Evolutionary conservation across 2,329 filamentous ascomycete genomes (phyloP), one percentile per base, ranked within the genome.

Genomic region (Colletotrichum sublineola): DNA sequence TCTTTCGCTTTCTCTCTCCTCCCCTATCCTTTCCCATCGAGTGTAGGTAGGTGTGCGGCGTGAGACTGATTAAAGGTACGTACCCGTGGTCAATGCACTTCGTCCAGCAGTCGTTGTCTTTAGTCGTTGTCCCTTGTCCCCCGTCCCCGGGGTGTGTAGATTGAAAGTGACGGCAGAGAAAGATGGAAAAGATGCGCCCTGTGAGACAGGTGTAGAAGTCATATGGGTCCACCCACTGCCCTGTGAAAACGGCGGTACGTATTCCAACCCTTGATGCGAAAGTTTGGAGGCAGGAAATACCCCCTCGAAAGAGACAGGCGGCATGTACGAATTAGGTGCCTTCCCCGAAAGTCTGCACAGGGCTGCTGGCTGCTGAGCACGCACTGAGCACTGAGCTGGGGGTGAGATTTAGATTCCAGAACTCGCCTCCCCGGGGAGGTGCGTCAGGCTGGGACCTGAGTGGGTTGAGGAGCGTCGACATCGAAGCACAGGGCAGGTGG

Each of bases 291-390:
- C 44, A 15, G 63, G 29, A 40, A 15, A n/a, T 40, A 24, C 24
- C 11, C 3, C 15, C 67, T 55, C 20, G 36, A 66, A 66, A 15
- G 29, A 61, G 68, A 38, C 57, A 57, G 40, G 33, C 50, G 68
- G 56, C 68, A 36, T 40, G 68, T 71, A 42, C 40, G 12, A 71
- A 67, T 67, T n/a, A 5, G n/a, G 38, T n/a, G 8, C 1, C n/a
- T 40, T 33, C n/a, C 14, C 60, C 61, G 52, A 53, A 53, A 62
- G 56, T 62, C 63, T 65, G 15, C 61, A 69, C 67, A 69, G 62
- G 62, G 61, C n/a, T 63, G 33, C 36, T 33, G 36, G 48, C 61
- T 29, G 48, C 38, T 57, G 42, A n/a, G 11, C 33, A 11, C 48
- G 11, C 33, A 11, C 48, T 14, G 44, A 42, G 44, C 24, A 44